phyloP scores from a whole-genome alignment of 2,329 filamentous ascomycete species.

The Xylaria hypoxylon region DNA sequence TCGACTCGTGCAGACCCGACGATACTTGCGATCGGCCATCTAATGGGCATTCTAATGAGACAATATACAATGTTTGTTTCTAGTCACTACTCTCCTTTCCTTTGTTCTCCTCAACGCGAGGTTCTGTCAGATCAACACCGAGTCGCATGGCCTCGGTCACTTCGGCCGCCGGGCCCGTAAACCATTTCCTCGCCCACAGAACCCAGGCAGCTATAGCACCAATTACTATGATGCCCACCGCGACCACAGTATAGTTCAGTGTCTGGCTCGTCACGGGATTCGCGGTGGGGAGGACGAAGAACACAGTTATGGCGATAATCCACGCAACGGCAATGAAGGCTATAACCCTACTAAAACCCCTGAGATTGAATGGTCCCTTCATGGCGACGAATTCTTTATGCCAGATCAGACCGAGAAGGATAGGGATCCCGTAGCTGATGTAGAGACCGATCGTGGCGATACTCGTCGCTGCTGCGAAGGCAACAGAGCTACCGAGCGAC shows the following conservation, averaged over 20 bases:
- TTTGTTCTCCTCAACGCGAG: slow-evolving; percentile 56
- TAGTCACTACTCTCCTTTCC: slow-evolving; percentile 35
- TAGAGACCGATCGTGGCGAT: slow-evolving; percentile 71
- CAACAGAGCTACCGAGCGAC: slow-evolving; percentile 65
- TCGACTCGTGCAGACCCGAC: background rate
- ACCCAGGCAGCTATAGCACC: slow-evolving; percentile 62
- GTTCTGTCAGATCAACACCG: slow-evolving; percentile 61
- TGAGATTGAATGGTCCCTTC: slow-evolving; percentile 68
- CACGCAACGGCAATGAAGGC: slow-evolving; percentile 62
- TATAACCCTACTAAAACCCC: slow-evolving; percentile 58
- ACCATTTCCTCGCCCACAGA: slow-evolving; percentile 65
- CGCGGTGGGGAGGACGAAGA: slow-evolving; percentile 67
- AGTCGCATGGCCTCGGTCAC: slow-evolving; percentile 61
- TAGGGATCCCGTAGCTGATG: slow-evolving; percentile 68
- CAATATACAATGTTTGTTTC: background rate
- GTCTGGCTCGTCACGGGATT: slow-evolving; percentile 68
- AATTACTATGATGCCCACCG: slow-evolving; percentile 66
- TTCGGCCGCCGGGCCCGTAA: slow-evolving; percentile 66
- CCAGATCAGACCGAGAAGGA: slow-evolving; percentile 61
- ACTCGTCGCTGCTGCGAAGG: slow-evolving; percentile 68
- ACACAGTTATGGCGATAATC: slow-evolving; percentile 66
- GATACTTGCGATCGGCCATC: background rate
- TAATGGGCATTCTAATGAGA: background rate
- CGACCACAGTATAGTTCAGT: slow-evolving; percentile 69
- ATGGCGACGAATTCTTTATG: slow-evolving; percentile 59